Percentiles rank a stretch among this genome's conserved stretches.
These are phyloP conservation scores for Nyssa sinensis DNA, from an alignment of 148 eudicot genomes.

Conservation along the genomic window DNA sequence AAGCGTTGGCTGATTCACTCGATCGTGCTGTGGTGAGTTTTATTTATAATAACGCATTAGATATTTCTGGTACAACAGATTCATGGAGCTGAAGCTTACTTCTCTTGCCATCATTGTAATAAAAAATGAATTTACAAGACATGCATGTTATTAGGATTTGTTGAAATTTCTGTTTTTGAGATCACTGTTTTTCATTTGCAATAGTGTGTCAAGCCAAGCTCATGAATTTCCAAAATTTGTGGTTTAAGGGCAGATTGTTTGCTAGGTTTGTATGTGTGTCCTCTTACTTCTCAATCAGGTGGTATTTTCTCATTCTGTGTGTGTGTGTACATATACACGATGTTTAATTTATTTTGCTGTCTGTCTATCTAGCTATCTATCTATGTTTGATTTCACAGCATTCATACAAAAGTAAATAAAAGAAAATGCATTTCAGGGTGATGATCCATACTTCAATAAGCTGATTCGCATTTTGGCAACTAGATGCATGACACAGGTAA, in stretches of 20 bases:
- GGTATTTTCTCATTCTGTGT: no score
- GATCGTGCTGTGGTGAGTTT: conserved; percentile 81
- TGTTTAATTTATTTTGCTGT: neutral
- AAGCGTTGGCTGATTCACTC: conserved; percentile 94
- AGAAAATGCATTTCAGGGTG: conserved; percentile 50
- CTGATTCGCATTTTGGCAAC: conserved; percentile 95
- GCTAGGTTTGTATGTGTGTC: neutral
- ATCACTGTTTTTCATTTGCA: neutral
- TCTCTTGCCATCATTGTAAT: neutral
- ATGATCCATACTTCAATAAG: conserved; percentile 95
- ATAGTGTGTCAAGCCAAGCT: neutral
- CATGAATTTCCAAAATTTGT: no score
- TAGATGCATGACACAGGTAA: conserved; percentile 97
- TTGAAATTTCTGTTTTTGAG: neutral
- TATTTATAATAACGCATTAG: neutral
- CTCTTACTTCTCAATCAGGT: no score
- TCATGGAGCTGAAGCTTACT: neutral
- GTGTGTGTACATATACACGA: neutral
- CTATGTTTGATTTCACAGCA: no score
- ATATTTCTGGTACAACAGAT: neutral
- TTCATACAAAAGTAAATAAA: neutral
- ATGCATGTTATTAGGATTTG: neutral
- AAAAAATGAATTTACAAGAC: neutral
- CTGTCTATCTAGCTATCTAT: neutral
- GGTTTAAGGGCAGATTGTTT: neutral